Percentiles rank a stretch among this genome's conserved stretches.
Conservation (phyloP, 805 yeast species). For the Jamesozyma jinghongensis region DNA sequence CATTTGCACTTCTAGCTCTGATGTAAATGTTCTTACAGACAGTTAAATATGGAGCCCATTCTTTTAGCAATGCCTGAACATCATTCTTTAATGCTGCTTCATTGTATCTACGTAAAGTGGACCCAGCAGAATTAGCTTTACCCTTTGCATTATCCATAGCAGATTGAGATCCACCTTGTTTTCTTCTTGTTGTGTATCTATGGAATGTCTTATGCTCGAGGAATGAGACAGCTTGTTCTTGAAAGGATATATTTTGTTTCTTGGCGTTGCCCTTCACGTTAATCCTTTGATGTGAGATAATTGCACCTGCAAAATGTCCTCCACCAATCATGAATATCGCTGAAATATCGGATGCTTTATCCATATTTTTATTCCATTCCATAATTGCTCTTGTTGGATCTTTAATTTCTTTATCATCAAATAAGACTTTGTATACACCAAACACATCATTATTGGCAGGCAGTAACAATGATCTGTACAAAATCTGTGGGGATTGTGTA, state of each 20-base stretch:
- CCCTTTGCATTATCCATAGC: conserved; percentile 89
- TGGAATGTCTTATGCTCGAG: conserved; percentile 80
- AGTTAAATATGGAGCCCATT: conserved; percentile 55
- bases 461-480: conserved; percentile 42
- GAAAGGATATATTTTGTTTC: conserved; percentile 38
- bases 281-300: conserved; percentile 61
- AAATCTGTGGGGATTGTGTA: conserved; percentile 61
- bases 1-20: conserved; percentile 69
- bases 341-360: conserved; percentile 36
- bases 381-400: conserved; percentile 45
- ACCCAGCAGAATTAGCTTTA: conserved; percentile 94
- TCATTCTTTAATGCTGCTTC: conserved; percentile 77
- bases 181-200: conserved; percentile 89
- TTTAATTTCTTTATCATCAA: conserved; percentile 35
- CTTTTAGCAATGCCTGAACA: conserved; percentile 53
- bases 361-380: conserved; percentile 28
- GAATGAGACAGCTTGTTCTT: conserved; percentile 55
- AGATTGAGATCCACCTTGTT: conserved; percentile 95
- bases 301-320: conserved; percentile 96
- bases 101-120: conserved; percentile 78
- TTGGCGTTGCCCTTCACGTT: conserved; percentile 48
- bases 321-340: conserved; percentile 93
- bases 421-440: conserved; percentile 59
- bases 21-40: conserved; percentile 65
- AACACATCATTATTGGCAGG: conserved; percentile 39